phyloP scores from a whole-genome alignment of 495 filamentous ascomycete genomes.

The Cenococcum geophilum region DNA sequence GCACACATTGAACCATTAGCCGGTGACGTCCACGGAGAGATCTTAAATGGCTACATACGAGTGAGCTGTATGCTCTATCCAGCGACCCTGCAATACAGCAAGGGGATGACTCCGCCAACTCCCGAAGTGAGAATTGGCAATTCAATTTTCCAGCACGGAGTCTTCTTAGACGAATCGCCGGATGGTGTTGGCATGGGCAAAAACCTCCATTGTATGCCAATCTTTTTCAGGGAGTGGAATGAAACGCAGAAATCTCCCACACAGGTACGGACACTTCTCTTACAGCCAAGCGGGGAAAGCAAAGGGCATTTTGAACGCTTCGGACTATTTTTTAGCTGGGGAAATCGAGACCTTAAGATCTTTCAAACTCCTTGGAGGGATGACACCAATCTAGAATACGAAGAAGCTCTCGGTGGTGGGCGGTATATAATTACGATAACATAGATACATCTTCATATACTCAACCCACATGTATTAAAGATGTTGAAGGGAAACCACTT shows the following conservation, averaged over 20 bases:
- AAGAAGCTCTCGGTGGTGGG: not conserved
- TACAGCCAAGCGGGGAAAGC: not conserved
- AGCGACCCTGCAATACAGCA: not conserved
- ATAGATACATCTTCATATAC: not conserved
- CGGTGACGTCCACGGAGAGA: not conserved
- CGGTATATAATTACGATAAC: not conserved
- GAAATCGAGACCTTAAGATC: not conserved
- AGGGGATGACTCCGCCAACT: not conserved
- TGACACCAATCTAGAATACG: not conserved
- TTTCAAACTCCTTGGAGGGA: not conserved
- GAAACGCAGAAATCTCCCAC: not conserved
- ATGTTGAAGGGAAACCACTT: too few relatives aligned
- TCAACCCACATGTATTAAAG: too few relatives aligned
- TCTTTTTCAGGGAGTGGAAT: not conserved
- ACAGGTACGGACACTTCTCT: not conserved
- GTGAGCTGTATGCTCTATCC: constrained; percentile 1
- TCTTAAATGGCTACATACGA: not conserved
- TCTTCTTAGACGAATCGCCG: not conserved
- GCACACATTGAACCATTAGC: not conserved
- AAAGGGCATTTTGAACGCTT: not conserved
- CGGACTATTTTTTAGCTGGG: not conserved
- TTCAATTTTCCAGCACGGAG: not conserved
- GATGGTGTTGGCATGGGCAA: not conserved
- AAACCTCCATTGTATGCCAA: not conserved
- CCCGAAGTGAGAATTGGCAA: not conserved